phyloP scores from a whole-genome alignment of 768 basidiomycete species.

The Tricholomella constricta region DNA sequence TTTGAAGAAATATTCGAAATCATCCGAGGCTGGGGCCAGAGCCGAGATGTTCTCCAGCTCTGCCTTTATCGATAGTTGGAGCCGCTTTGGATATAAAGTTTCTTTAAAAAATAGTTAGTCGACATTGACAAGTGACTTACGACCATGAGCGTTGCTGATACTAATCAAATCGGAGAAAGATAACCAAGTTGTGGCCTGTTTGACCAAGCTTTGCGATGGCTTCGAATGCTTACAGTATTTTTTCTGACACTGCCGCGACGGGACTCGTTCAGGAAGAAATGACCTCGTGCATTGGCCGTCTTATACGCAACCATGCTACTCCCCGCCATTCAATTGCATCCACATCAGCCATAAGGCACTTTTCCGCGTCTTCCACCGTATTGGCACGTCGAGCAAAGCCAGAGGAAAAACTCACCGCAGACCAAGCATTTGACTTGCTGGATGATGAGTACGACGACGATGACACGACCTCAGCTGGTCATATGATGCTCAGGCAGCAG shows the following conservation, averaged over 20 bases:
- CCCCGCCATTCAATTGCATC: constrained; percentile 5
- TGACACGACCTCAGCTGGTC: constrained; percentile 71
- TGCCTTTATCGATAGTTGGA: constrained; percentile 72
- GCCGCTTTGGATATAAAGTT: constrained; percentile 41
- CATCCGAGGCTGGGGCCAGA: constrained; percentile 61
- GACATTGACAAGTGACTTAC: constrained; percentile 37
- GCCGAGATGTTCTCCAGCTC: constrained; percentile 79
- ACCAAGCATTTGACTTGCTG: constrained; percentile 45
- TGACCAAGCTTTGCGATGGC: not conserved
- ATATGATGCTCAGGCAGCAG: constrained; percentile 73
- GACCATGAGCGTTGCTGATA: constrained; percentile 41
- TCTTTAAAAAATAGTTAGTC: not conserved
- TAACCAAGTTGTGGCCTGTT: constrained; percentile 10
- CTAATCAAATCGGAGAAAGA: not conserved
- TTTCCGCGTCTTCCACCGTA: constrained; percentile 28
- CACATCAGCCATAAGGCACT: constrained; percentile 17
- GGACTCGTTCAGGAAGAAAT: constrained; percentile 8
- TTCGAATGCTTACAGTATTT: not conserved
- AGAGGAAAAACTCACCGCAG: constrained; percentile 42
- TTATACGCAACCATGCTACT: constrained; percentile 7
- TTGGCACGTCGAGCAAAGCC: constrained; percentile 37
- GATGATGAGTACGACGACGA: constrained; percentile 49
- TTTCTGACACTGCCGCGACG: not conserved
- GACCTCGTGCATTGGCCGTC: constrained; percentile 21
- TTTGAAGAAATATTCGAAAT: constrained; percentile 83